These are phyloP conservation scores for Colletotrichum euphorbiae DNA, from an alignment of 2,329 filamentous ascomycete genomes.

Conservation along the genomic window DNA sequence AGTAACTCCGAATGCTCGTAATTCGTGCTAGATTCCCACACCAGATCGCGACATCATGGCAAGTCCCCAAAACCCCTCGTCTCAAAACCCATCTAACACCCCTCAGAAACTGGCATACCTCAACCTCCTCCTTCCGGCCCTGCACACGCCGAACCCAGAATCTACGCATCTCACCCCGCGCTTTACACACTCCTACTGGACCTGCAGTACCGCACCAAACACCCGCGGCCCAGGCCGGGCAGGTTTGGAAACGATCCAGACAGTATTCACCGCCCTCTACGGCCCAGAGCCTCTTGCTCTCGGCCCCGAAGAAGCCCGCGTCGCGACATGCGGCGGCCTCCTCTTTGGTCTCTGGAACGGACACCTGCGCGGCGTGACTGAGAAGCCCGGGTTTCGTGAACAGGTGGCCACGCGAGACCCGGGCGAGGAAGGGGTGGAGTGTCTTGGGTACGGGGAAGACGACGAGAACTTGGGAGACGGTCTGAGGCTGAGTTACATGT, in stretches of 20 bases:
- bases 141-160: not conserved
- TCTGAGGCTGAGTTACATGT: conserved; percentile 21
- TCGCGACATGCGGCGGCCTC: conserved; percentile 23
- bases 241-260: not conserved
- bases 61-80: not conserved
- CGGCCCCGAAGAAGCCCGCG: conserved; percentile 9
- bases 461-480: not conserved
- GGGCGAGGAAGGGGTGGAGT: not conserved
- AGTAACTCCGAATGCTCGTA: too few species aligned
- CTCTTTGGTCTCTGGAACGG: conserved; percentile 35
- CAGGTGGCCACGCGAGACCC: not conserved
- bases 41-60: not conserved
- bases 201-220: not conserved
- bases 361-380: not conserved
- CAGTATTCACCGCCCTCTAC: conserved; percentile 13
- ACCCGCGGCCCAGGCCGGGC: not conserved
- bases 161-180: not conserved
- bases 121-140: not conserved
- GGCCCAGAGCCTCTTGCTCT: not conserved
- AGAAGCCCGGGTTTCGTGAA: not conserved
- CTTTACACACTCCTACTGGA: not conserved
- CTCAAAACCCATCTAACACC: not conserved
- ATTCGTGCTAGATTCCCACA: too few species aligned
- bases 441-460: conserved; percentile 8
- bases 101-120: not conserved